phyloP scores from a whole-genome alignment of 2,329 filamentous ascomycete species.

The Colletotrichum sp. region DNA sequence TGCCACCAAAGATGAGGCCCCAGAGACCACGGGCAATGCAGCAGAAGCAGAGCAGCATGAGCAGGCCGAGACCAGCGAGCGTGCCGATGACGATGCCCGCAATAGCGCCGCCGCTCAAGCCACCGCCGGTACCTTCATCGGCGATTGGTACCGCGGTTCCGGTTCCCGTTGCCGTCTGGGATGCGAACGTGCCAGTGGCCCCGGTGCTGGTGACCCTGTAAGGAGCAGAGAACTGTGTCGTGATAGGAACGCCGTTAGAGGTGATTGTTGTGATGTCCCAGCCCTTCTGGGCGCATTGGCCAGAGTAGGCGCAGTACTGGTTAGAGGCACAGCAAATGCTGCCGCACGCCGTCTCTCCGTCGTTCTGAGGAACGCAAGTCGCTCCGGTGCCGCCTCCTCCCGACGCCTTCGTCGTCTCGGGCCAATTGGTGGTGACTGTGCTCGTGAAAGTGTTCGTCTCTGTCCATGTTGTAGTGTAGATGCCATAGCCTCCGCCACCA shows the following conservation, averaged over 20 bases:
- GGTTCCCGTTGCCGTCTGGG: slow-evolving; percentile 57
- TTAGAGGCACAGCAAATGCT: slow-evolving; percentile 71
- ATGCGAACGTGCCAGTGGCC: slow-evolving; percentile 56
- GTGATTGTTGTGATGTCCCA: slow-evolving; percentile 46
- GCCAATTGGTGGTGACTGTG: slow-evolving; percentile 55
- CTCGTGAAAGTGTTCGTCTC: slow-evolving; percentile 65
- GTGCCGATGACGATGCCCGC: slow-evolving; percentile 82
- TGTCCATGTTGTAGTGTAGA: slow-evolving; percentile 65
- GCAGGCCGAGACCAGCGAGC: slow-evolving; percentile 68
- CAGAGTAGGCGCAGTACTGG: slow-evolving; percentile 68
- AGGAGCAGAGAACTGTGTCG: slow-evolving; percentile 58
- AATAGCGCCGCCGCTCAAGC: slow-evolving; percentile 74
- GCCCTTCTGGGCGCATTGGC: slow-evolving; percentile 59
- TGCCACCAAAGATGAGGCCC: slow-evolving; percentile 67
- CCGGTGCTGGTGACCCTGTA: slow-evolving; percentile 61
- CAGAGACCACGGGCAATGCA: slow-evolving; percentile 70
- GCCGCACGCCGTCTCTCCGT: slow-evolving; percentile 68
- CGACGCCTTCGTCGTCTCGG: slow-evolving; percentile 47
- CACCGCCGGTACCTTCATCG: slow-evolving; percentile 38
- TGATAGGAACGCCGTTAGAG: slow-evolving; percentile 50
- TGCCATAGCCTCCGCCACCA: slow-evolving; percentile 34
- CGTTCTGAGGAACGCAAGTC: slow-evolving; percentile 55
- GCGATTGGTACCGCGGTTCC: slow-evolving; percentile 47
- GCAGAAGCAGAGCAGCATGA: slow-evolving; percentile 76
- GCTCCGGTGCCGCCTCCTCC: slow-evolving; percentile 29